phyloP scores from a whole-genome alignment of 2,329 filamentous ascomycete genomes.

The Stemphylium beticola region DNA sequence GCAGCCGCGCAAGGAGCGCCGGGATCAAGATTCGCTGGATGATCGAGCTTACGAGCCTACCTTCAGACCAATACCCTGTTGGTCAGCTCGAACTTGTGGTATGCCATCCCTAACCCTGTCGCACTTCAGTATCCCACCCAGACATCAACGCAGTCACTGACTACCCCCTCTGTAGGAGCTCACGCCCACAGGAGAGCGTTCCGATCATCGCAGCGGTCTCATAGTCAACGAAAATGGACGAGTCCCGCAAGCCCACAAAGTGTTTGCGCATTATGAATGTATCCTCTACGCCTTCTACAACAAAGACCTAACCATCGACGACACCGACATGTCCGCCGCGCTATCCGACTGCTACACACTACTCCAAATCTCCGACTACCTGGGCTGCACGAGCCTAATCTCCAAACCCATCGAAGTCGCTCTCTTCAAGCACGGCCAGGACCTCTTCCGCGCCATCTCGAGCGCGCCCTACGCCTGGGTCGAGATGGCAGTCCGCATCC shows the following conservation, averaged over 20 bases:
- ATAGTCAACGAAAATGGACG: slow-evolving; percentile 47
- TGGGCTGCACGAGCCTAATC: slow-evolving; percentile 53
- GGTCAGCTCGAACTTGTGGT: slow-evolving; percentile 39
- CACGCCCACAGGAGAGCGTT: slow-evolving; percentile 39
- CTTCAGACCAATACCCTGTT: slow-evolving; percentile 23
- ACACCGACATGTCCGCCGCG: slow-evolving; percentile 47
- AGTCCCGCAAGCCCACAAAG: slow-evolving; percentile 29
- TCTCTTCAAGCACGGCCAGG: slow-evolving; percentile 55
- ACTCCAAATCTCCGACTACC: slow-evolving; percentile 55
- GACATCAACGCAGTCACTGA: not conserved
- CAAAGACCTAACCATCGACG: slow-evolving; percentile 49
- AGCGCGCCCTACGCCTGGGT: slow-evolving; percentile 54
- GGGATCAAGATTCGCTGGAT: slow-evolving; percentile 41
- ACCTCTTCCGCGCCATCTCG: slow-evolving; percentile 54
- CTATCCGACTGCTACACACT: slow-evolving; percentile 52
- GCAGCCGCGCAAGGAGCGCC: slow-evolving; percentile 27
- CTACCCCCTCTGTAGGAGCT: slow-evolving; percentile 36
- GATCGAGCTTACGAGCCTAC: slow-evolving; percentile 39
- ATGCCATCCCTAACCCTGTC: slow-evolving; percentile 9
- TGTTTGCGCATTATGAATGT: slow-evolving; percentile 49
- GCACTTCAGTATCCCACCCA: not conserved
- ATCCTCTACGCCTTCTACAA: slow-evolving; percentile 58
- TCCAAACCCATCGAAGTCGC: slow-evolving; percentile 55
- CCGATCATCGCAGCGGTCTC: slow-evolving; percentile 21
- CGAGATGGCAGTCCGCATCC: slow-evolving; percentile 53